These are phyloP conservation scores for Ammopiptanthus mongolicus DNA, from an alignment of 306 rosid genomes.

Conservation along the genomic window DNA sequence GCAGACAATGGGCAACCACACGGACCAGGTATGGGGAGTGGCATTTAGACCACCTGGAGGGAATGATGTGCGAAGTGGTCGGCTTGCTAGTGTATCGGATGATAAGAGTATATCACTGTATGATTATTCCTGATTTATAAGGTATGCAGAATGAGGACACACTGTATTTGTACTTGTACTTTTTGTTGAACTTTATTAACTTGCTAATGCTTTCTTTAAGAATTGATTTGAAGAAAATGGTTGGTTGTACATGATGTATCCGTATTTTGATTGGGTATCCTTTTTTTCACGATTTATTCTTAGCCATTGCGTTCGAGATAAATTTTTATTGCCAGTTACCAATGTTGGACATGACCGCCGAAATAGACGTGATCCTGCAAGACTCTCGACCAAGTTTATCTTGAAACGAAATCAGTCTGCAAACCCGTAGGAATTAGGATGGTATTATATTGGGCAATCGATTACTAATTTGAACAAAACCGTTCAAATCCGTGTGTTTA, in stretches of 20 bases:
- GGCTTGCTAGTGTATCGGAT: constrained; percentile 95
- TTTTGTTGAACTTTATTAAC: not conserved
- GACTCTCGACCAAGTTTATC: not conserved
- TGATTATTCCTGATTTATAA: constrained; percentile 62
- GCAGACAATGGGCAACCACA: constrained; percentile 94
- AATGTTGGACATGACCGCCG: not conserved
- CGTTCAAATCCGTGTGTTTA: too few species aligned
- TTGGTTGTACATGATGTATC: constrained; percentile 19
- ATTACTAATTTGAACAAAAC: not conserved
- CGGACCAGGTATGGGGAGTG: constrained; percentile 97
- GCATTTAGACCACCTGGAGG: constrained; percentile 87
- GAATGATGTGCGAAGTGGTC: constrained; percentile 48
- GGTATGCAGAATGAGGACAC: not conserved
- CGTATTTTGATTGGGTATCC: constrained; percentile 5
- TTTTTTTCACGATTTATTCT: not conserved
- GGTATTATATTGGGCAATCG: not conserved
- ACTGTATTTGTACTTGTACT: constrained; percentile 8
- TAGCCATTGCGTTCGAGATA: constrained; percentile 5
- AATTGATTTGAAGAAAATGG: constrained; percentile 21
- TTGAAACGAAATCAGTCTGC: not conserved
- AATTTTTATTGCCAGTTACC: not conserved
- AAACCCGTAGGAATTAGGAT: too few species aligned
- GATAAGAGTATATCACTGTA: constrained; percentile 87
- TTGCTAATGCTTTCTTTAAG: constrained; percentile 9
- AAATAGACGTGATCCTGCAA: not conserved